phyloP scores from a whole-genome alignment of 495 filamentous ascomycete species.

The Aspergillus sparsus region DNA sequence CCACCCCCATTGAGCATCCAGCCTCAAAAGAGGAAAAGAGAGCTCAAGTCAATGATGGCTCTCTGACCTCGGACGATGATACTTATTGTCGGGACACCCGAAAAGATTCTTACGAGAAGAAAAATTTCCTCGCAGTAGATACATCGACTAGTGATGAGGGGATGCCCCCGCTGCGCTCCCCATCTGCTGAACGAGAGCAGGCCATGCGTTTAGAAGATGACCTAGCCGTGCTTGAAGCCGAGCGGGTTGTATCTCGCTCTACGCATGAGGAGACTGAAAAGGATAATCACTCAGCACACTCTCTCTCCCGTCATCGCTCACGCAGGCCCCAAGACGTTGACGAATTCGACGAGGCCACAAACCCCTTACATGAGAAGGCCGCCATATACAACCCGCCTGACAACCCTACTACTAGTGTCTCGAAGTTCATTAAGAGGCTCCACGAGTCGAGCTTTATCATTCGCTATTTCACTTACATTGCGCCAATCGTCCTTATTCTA shows the following conservation, averaged over 20 bases:
- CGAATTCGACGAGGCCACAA: conserved; percentile 78
- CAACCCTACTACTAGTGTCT: conserved; percentile 62
- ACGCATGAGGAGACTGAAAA: conserved; percentile 48
- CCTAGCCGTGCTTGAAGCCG: conserved; percentile 76
- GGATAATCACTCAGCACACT: conserved; percentile 38
- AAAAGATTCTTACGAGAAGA: conserved; percentile 24
- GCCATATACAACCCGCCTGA: conserved; percentile 68
- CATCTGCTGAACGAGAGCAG: conserved; percentile 62
- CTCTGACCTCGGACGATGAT: conserved; percentile 41
- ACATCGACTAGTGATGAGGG: conserved; percentile 35
- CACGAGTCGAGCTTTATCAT: conserved; percentile 76
- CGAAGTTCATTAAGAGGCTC: conserved; percentile 63
- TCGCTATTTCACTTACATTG: conserved; percentile 86
- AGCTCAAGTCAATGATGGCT: conserved; percentile 27
- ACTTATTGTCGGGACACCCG: conserved; percentile 39
- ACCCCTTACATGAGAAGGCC: conserved; percentile 70
- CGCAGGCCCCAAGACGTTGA: conserved; percentile 64
- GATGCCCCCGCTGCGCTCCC: conserved; percentile 38
- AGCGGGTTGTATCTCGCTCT: conserved; percentile 66
- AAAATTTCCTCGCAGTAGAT: conserved; percentile 37
- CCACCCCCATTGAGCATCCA: conserved; percentile 50
- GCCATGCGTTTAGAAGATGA: conserved; percentile 79
- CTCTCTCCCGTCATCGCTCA: conserved; percentile 53
- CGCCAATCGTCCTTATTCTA: conserved; percentile 70
- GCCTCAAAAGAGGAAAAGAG: conserved; percentile 28